phyloP scores from a whole-genome alignment of 306 rosid species.

The Vigna nakashimae region DNA sequence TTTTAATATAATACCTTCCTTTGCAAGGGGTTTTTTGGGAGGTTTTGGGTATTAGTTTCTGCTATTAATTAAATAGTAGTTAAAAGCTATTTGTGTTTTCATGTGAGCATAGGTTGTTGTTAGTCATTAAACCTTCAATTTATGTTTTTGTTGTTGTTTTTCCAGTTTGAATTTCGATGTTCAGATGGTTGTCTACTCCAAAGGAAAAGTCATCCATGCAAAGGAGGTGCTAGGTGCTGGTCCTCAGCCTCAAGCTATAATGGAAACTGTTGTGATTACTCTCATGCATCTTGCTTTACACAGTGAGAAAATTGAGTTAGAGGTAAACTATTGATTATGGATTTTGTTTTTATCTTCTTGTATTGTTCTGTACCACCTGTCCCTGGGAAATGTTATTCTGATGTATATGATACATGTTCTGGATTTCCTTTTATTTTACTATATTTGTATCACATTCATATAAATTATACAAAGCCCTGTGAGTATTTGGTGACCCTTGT shows the following conservation, averaged over 20 bases:
- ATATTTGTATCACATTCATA: slow-evolving; percentile 1
- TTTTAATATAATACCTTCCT: slow-evolving; percentile 8
- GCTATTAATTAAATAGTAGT: background rate
- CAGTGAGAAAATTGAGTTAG: slow-evolving; percentile 82
- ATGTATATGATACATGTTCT: background rate
- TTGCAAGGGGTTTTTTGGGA: background rate
- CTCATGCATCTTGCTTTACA: slow-evolving; percentile 88
- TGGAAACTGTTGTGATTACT: slow-evolving; percentile 85
- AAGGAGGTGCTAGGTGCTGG: slow-evolving; percentile 80
- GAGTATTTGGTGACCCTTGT: slow-evolving; percentile 36
- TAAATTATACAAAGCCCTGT: slow-evolving; percentile 10
- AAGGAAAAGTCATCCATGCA: slow-evolving; percentile 69
- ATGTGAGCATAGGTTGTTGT: slow-evolving; percentile 14
- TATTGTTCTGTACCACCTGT: background rate
- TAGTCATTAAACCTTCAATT: slow-evolving; percentile 15
- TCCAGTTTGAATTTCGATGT: slow-evolving; percentile 83
- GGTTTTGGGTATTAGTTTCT: slow-evolving; percentile 12
- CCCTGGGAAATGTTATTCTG: slow-evolving; percentile 5
- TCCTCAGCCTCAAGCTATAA: slow-evolving; percentile 67
- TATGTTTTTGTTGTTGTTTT: slow-evolving; percentile 33
- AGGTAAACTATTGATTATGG: slow-evolving; percentile 54
- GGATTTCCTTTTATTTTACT: background rate
- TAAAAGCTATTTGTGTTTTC: background rate
- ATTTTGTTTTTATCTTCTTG: slow-evolving; percentile 19
- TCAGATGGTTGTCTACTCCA: slow-evolving; percentile 66